Percentiles rank a stretch among this genome's conserved stretches.
Evolutionary conservation across 257 asterid genomes (phyloP).

Genomic region (Oldenlandia corymbosa): DNA sequence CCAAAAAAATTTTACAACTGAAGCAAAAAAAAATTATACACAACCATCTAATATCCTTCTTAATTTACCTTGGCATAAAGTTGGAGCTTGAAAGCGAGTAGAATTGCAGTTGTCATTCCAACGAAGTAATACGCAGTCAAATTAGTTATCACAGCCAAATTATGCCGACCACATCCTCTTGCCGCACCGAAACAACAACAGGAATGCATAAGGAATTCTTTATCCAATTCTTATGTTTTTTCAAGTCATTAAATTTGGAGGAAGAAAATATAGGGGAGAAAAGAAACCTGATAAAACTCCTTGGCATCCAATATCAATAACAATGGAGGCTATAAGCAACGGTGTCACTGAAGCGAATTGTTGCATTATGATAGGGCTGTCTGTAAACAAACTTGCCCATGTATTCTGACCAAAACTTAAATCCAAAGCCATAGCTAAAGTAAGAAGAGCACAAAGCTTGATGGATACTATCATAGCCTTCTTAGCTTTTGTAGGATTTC

Average conservation of each 20-base stretch:
- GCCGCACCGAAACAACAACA: slow-evolving; percentile 49
- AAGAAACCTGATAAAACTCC: slow-evolving; percentile 58
- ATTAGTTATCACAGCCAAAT: slow-evolving; percentile 47
- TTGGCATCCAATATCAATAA: slow-evolving; percentile 52
- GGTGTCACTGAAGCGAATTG: slow-evolving; percentile 63
- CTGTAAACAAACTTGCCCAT: slow-evolving; percentile 67
- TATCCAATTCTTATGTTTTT: too few relatives aligned
- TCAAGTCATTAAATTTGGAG: too few relatives aligned
- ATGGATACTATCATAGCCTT: slow-evolving; percentile 60
- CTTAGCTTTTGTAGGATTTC: slow-evolving; percentile 52
- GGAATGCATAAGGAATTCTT: too few relatives aligned
- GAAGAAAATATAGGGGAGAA: not conserved
- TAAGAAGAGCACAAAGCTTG: slow-evolving; percentile 40
- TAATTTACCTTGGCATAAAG: slow-evolving; percentile 57
- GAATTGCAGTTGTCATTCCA: slow-evolving; percentile 54
- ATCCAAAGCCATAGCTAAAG: slow-evolving; percentile 31
- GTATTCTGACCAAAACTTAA: slow-evolving; percentile 44
- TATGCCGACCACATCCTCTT: slow-evolving; percentile 82
- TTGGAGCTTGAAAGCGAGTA: slow-evolving; percentile 53
- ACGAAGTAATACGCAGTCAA: slow-evolving; percentile 51
- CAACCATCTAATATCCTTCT: too few relatives aligned
- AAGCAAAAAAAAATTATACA: too few relatives aligned
- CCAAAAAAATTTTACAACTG: too few relatives aligned
- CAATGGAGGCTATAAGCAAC: slow-evolving; percentile 42
- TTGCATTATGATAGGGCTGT: slow-evolving; percentile 38